phyloP scores from a whole-genome alignment of 352 stramenopile genomes.

The Pythium chondricola region DNA sequence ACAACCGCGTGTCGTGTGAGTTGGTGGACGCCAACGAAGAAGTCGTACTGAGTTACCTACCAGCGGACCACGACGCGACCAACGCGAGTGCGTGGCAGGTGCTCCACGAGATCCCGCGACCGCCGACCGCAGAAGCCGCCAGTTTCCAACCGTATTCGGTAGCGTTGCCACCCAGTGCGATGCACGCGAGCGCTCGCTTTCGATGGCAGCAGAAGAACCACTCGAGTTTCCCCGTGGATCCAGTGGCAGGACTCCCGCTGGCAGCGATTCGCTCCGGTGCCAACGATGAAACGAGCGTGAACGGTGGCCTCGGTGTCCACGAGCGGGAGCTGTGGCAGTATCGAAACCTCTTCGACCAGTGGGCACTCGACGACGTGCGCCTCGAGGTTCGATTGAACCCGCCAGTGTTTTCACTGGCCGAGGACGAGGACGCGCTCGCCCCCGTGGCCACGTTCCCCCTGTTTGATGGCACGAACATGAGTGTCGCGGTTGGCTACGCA shows the following conservation, averaged over 20 bases:
- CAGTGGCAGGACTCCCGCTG: conserved; percentile 18
- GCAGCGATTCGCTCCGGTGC: conserved; percentile 21
- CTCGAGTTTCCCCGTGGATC: conserved; percentile 58
- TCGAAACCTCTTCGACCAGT: conserved; percentile 73
- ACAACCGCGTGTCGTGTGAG: conserved; percentile 61
- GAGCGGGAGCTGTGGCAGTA: conserved; percentile 53
- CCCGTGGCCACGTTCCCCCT: neutral
- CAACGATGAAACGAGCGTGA: conserved; percentile 38
- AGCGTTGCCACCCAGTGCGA: conserved; percentile 29
- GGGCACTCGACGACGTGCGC: conserved; percentile 51
- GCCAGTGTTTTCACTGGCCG: conserved; percentile 24
- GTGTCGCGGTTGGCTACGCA: conserved; percentile 14
- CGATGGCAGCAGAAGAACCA: conserved; percentile 62
- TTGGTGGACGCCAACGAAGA: conserved; percentile 39
- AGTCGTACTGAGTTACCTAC: conserved; percentile 44
- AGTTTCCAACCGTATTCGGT: conserved; percentile 21
- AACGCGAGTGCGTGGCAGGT: conserved; percentile 45
- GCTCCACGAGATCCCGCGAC: conserved; percentile 30
- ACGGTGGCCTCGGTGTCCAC: conserved; percentile 23
- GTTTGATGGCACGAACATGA: neutral
- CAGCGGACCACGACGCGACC: conserved; percentile 14
- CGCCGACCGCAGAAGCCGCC: neutral
- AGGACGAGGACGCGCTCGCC: neutral
- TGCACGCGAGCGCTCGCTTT: conserved; percentile 43
- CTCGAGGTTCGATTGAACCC: conserved; percentile 49